Base-by-base conservation (phyloP, 345 rosid species). In the Dipteronia sinensis region DNA sequence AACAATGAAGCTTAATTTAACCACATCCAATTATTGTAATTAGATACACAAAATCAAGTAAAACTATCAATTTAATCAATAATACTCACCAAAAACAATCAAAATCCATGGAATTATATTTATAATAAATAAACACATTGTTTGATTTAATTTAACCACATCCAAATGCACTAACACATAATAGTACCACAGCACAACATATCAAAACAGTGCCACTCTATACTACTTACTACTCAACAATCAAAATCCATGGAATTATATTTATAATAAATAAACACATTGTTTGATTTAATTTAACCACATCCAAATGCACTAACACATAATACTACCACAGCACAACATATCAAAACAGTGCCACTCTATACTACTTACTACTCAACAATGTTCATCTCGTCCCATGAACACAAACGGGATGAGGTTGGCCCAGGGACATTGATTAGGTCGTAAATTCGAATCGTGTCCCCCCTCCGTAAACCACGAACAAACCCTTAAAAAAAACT, bases 81-180 rank as follows among this genome's bases (percentile, higher is more conserved):
- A 25, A 44, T 69, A 47, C 51, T 70, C 29, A 20, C 17, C 53
- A 42, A 67, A 17, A 27, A 71, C 22, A 49, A 58, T 69, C 8
- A 4, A 27, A 51, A 2, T 8, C 8, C 7, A 53, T 16, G 2
- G n/a, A 53, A 53, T 53, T 7, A 31, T 6, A 8, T 63, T 10
- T 31, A 31, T 66, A 42, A 42, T 42, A 34, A 34, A 34, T 34
- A 27, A 65, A 49, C n/a, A 78, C 46, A 29, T 40, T 11, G 59
- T 34, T 34, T 34, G 38, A 42, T 49, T 72, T 53, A 72, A 46
- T 49, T 72, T 53, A 72, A 46, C 66, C 58, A 78, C 46, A 78
- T 23, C 29, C 25, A 44, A 15, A 10, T 9, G 11, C 15, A 47
- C 25, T 44, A 74, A 44, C 53, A 62, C 19, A 61, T 22, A 22